A percentile compares a stretch with the other conserved stretches of the same genome.
phyloP scores from a whole-genome alignment of 2,329 filamentous ascomycete species.

The Calonectria ilicicola region DNA sequence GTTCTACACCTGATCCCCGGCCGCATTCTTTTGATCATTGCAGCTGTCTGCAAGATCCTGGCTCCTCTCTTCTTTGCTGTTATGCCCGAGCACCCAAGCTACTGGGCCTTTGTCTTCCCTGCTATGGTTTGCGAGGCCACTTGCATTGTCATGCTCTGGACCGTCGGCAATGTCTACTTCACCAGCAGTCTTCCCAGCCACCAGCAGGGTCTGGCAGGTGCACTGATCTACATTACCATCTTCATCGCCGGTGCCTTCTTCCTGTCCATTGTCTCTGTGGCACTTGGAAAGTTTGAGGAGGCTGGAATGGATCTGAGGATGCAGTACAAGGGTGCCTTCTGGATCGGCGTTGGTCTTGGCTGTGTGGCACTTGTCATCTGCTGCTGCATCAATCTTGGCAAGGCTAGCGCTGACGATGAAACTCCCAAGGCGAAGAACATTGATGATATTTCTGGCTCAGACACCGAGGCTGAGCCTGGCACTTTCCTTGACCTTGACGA shows the following conservation, averaged over 20 bases:
- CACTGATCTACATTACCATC: slow-evolving; percentile 70
- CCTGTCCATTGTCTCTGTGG: slow-evolving; percentile 71
- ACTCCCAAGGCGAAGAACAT: slow-evolving; percentile 34
- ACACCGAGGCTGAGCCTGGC: slow-evolving; percentile 14
- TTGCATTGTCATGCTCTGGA: slow-evolving; percentile 75
- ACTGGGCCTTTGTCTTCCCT: slow-evolving; percentile 75
- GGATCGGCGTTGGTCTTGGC: slow-evolving; percentile 68
- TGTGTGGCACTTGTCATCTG: slow-evolving; percentile 58
- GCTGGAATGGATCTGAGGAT: slow-evolving; percentile 53
- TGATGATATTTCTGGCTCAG: slow-evolving; percentile 18
- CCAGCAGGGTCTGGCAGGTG: slow-evolving; percentile 73
- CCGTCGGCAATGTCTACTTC: slow-evolving; percentile 74
- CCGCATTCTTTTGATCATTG: slow-evolving; percentile 63
- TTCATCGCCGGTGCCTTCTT: slow-evolving; percentile 73
- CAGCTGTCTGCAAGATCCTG: slow-evolving; percentile 62
- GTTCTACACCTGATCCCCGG: slow-evolving; percentile 67
- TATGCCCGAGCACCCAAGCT: slow-evolving; percentile 63
- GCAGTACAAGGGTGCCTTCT: slow-evolving; percentile 72
- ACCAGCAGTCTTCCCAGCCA: slow-evolving; percentile 70
- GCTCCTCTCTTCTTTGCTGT: slow-evolving; percentile 66
- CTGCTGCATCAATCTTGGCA: slow-evolving; percentile 40
- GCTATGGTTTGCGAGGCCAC: slow-evolving; percentile 69
- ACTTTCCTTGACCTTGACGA: neutral
- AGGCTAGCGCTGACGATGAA: slow-evolving; percentile 35
- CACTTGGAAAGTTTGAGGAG: slow-evolving; percentile 53